Evolutionary conservation across 2,329 filamentous ascomycete species (phyloP).

Genomic region (Xylaria sp.): DNA sequence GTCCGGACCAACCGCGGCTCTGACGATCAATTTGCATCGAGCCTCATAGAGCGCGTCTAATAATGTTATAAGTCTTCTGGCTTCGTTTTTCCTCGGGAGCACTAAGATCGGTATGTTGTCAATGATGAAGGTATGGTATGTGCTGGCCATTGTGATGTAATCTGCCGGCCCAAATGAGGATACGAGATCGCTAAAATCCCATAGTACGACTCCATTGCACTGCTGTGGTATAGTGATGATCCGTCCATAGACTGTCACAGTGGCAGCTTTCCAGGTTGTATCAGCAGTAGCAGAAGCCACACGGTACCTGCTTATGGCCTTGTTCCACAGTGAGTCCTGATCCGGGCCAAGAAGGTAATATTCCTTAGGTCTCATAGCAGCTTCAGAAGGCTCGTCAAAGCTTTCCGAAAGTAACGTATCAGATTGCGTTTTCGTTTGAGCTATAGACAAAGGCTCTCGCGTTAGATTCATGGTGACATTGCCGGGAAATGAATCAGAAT

Average conservation of each 20-base stretch:
- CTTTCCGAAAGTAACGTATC: conserved; percentile 2
- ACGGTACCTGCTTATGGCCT: conserved; percentile 31
- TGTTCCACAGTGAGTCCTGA: conserved; percentile 47
- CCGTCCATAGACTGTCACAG: conserved; percentile 71
- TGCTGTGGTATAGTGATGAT: conserved; percentile 68
- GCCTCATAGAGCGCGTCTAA: conserved; percentile 85
- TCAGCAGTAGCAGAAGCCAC: conserved; percentile 17
- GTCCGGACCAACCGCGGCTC: conserved; percentile 75
- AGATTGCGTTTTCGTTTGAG: not conserved
- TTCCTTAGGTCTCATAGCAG: conserved; percentile 43
- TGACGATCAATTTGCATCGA: conserved; percentile 78
- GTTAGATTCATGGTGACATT: conserved; percentile 29
- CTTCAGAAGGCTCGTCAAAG: conserved; percentile 21
- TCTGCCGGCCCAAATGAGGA: conserved; percentile 79
- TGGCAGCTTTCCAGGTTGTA: conserved; percentile 56
- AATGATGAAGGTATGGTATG: conserved; percentile 81
- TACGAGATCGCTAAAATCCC: conserved; percentile 77
- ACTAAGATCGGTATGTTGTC: conserved; percentile 76
- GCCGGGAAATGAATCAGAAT: conserved; percentile 53
- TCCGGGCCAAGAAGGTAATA: conserved; percentile 46
- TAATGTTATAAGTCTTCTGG: conserved; percentile 81
- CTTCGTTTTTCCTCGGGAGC: conserved; percentile 80
- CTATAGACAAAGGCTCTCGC: conserved; percentile 24
- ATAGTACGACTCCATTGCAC: conserved; percentile 67
- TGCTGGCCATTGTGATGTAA: conserved; percentile 83